Conservation (phyloP, 305 asterid genomes). For the Fraxinus nigra region DNA sequence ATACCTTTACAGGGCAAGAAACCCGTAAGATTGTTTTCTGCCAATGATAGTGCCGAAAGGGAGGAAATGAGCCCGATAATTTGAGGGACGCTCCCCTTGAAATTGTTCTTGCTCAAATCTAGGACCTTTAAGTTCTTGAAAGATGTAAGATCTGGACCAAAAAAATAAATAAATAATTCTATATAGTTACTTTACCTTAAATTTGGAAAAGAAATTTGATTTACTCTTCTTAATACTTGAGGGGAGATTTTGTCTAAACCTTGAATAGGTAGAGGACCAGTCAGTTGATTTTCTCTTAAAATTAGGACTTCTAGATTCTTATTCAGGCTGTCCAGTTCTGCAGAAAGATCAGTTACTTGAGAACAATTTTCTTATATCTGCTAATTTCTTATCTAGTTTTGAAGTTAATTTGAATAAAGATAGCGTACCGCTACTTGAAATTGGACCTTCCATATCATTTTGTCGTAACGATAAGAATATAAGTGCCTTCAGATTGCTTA, state of each 20-base stretch:
- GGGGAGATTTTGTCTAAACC: background rate
- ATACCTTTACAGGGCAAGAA: background rate
- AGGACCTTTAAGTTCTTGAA: background rate
- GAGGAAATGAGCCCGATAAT: background rate
- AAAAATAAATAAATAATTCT: background rate
- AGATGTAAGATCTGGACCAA: background rate
- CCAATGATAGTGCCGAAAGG: background rate
- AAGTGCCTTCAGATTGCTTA: background rate
- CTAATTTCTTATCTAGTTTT: background rate
- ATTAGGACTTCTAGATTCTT: background rate
- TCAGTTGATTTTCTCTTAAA: background rate
- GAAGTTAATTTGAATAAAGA: background rate
- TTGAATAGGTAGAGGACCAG: conserved; percentile 2
- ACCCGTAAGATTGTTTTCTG: background rate
- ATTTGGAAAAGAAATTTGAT: background rate
- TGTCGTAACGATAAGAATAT: background rate
- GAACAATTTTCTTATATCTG: background rate
- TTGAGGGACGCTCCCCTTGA: background rate
- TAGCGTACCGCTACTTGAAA: background rate
- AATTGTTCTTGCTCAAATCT: background rate
- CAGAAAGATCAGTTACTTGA: background rate
- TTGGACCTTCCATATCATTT: background rate
- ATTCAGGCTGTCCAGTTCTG: background rate
- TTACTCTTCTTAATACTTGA: background rate
- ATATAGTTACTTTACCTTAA: background rate